phyloP scores from a whole-genome alignment of 1,139 yeast genomes.

The Candida sp. region DNA sequence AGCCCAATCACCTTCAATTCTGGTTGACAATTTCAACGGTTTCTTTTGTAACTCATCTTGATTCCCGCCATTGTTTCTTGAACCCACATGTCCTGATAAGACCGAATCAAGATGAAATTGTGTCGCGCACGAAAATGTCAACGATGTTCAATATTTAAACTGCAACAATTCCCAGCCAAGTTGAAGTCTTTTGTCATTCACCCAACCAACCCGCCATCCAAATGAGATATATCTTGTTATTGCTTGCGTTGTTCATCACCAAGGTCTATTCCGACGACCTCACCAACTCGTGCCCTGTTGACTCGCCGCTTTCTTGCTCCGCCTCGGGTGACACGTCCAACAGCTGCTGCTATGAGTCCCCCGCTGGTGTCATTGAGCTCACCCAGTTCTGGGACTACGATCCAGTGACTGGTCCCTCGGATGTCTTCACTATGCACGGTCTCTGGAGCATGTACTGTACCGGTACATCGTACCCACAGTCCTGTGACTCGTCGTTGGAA shows the following conservation, averaged over 20 bases:
- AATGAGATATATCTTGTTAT: conserved; percentile 8
- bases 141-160: not conserved
- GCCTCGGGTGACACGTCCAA: conserved; percentile 32
- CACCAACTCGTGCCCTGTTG: conserved; percentile 55
- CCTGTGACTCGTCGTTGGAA: conserved; percentile 70
- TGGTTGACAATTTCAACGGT: not conserved
- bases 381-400: conserved; percentile 96
- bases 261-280: conserved; percentile 6
- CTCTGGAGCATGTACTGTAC: conserved; percentile 51
- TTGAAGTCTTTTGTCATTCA: too few relatives aligned
- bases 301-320: conserved; percentile 69
- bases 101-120: not conserved
- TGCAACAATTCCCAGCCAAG: not conserved
- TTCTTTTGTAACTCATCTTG: not conserved
- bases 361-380: conserved; percentile 75
- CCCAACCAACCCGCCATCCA: not conserved
- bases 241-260: conserved; percentile 7
- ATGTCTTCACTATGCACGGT: conserved; percentile 73
- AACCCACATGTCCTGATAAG: conserved; percentile 1
- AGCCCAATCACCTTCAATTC: not conserved
- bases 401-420: conserved; percentile 85
- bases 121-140: not conserved
- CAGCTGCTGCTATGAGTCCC: conserved; percentile 83
- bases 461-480: conserved; percentile 50
- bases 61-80: not conserved